These are phyloP conservation scores for Ophioceras dolichostomum DNA, from an alignment of 2,329 filamentous ascomycete genomes.

Conservation along the genomic window DNA sequence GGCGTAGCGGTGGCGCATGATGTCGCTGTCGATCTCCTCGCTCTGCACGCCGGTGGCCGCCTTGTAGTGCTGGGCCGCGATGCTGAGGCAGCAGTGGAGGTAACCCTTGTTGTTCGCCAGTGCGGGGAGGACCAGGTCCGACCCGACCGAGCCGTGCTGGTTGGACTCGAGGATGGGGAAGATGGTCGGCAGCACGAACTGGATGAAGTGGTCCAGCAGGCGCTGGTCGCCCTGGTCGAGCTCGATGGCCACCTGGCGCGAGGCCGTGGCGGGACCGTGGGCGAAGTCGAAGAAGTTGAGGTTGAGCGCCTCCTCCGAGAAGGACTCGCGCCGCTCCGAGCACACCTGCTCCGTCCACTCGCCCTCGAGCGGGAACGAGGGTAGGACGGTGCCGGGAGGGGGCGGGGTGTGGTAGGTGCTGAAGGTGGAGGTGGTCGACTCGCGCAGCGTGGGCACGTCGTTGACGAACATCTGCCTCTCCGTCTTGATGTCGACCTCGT, in stretches of 20 bases:
- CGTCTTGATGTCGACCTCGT: constrained; percentile 92
- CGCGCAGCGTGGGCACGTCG: constrained; percentile 70
- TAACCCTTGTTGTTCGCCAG: constrained; percentile 88
- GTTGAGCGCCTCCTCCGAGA: constrained; percentile 53
- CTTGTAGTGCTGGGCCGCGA: constrained; percentile 86
- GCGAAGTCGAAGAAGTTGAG: constrained; percentile 77
- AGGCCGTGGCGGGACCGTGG: constrained; percentile 46
- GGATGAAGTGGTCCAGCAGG: constrained; percentile 81
- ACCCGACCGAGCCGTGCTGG: constrained; percentile 69
- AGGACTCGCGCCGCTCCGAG: constrained; percentile 55
- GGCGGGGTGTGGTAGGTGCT: constrained; percentile 80
- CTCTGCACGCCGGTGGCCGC: constrained; percentile 52
- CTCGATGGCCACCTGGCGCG: constrained; percentile 61
- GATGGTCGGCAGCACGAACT: constrained; percentile 74
- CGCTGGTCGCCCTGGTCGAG: constrained; percentile 76
- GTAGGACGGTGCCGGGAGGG: constrained; percentile 53
- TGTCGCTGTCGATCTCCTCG: constrained; percentile 76
- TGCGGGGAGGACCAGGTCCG: constrained; percentile 75
- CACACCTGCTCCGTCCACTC: constrained; percentile 65
- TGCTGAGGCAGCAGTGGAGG: constrained; percentile 89
- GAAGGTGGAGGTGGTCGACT: constrained; percentile 85
- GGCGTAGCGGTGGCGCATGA: constrained; percentile 82
- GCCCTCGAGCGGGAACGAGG: constrained; percentile 45
- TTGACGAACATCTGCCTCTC: constrained; percentile 91
- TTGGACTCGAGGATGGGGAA: constrained; percentile 89